Conservation (phyloP, 2,329 filamentous ascomycete genomes). For the Xylariales sp. region DNA sequence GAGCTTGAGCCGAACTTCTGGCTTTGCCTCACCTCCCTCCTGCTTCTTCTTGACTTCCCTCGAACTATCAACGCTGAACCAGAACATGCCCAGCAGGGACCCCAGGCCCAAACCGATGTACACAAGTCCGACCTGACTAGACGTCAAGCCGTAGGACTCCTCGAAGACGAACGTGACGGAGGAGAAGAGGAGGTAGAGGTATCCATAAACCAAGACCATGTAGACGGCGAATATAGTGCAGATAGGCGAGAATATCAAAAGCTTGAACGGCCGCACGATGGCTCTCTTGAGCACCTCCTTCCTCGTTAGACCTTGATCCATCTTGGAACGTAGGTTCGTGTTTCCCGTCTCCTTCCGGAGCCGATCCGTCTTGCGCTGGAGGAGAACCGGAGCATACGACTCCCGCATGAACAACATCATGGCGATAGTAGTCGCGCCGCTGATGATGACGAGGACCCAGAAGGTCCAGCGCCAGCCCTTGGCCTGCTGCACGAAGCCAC, state of each 20-base stretch:
- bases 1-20: too few relatives aligned
- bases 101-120: constrained; percentile 36
- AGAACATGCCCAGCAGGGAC: too few relatives aligned
- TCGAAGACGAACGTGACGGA: constrained; percentile 34
- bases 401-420: neutral
- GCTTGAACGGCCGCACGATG: constrained; percentile 27
- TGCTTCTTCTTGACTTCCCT: too few relatives aligned
- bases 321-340: constrained; percentile 44
- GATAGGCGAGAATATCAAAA: constrained; percentile 29
- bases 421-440: neutral
- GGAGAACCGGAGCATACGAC: neutral
- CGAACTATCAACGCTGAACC: too few relatives aligned
- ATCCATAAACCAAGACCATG: constrained; percentile 23
- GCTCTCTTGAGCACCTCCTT: neutral
- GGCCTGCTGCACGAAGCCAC: neutral
- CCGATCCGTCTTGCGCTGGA: neutral
- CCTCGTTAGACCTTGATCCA: neutral
- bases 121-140: constrained; percentile 28
- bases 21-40: too few relatives aligned
- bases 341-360: neutral
- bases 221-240: constrained; percentile 27
- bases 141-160: constrained; percentile 29
- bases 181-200: constrained; percentile 35
- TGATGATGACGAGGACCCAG: neutral
- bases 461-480: constrained; percentile 2